Evolutionary conservation across 2,329 filamentous ascomycete genomes (phyloP).

Genomic region (Colletotrichum brevisporum): DNA sequence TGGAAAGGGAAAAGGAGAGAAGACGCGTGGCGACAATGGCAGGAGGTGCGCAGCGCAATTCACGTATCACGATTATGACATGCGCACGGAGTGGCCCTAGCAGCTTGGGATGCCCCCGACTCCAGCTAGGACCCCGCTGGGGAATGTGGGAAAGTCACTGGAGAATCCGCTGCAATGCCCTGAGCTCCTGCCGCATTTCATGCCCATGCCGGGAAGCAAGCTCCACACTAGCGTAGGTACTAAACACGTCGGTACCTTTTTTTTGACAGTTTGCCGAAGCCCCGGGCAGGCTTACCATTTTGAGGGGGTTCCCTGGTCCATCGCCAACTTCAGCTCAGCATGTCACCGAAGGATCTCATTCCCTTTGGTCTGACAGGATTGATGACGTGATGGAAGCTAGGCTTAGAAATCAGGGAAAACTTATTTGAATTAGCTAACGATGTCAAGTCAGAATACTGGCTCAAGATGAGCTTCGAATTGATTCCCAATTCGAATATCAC

Average conservation of each 20-base stretch:
- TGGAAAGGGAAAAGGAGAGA: constrained; percentile 24
- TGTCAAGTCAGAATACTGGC: background rate
- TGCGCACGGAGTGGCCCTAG: constrained; percentile 25
- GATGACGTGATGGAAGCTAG: constrained; percentile 5
- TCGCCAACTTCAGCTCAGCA: background rate
- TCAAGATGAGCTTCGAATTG: background rate
- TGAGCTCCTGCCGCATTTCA: too few relatives aligned
- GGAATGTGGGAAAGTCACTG: constrained; percentile 1
- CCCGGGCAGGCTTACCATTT: background rate
- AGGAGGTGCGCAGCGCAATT: constrained; percentile 17
- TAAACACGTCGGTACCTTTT: background rate
- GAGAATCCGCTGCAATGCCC: constrained; percentile 19
- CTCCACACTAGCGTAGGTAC: constrained; percentile 17
- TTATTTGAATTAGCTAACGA: background rate
- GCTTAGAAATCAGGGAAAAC: constrained; percentile 7
- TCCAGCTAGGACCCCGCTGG: constrained; percentile 6
- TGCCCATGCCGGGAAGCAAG: constrained; percentile 15
- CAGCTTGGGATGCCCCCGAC: background rate
- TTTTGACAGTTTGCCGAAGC: background rate
- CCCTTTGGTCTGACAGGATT: background rate
- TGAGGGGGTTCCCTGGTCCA: background rate
- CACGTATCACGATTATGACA: constrained; percentile 39
- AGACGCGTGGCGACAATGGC: constrained; percentile 37
- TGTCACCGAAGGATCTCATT: background rate
- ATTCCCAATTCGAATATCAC: background rate